These are phyloP conservation scores for Monosporascus cannonballus DNA, from an alignment of 2,329 filamentous ascomycete species.

Conservation along the genomic window DNA sequence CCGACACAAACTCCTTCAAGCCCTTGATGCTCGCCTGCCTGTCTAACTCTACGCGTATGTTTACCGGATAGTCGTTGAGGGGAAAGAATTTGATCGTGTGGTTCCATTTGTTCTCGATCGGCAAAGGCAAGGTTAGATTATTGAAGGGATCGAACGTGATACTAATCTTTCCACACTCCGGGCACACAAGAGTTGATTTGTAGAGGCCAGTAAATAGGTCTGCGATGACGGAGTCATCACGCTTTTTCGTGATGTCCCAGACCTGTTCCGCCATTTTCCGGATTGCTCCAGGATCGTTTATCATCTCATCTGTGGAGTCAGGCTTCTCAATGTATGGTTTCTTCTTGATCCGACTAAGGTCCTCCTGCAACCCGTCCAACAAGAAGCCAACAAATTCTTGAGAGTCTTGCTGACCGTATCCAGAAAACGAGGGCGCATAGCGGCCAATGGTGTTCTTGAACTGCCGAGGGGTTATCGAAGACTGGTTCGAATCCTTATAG, in stretches of 20 bases:
- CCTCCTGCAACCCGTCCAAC: slow-evolving; percentile 89
- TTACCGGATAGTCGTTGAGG: slow-evolving; percentile 62
- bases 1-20: slow-evolving; percentile 66
- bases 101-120: slow-evolving; percentile 76
- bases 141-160: slow-evolving; percentile 99
- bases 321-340: slow-evolving; percentile 98
- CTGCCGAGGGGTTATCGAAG: slow-evolving; percentile 69
- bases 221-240: slow-evolving; percentile 91
- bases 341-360: slow-evolving; percentile 86
- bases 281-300: slow-evolving; percentile 74
- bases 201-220: slow-evolving; percentile 97
- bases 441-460: slow-evolving; percentile 81
- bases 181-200: slow-evolving; percentile 94
- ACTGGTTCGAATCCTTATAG: slow-evolving; percentile 60
- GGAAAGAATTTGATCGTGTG: slow-evolving; percentile 73
- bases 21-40: slow-evolving; percentile 65
- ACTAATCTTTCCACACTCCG: slow-evolving; percentile 87
- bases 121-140: slow-evolving; percentile 84
- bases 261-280: slow-evolving; percentile 80
- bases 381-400: slow-evolving; percentile 96
- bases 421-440: slow-evolving; percentile 80
- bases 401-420: slow-evolving; percentile 94
- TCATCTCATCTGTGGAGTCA: slow-evolving; percentile 94
- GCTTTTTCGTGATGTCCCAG: slow-evolving; percentile 84
- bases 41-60: slow-evolving; percentile 72